Conservation (phyloP, 192 early-diverging fungal genomes). For the Geranomyces michiganensis region DNA sequence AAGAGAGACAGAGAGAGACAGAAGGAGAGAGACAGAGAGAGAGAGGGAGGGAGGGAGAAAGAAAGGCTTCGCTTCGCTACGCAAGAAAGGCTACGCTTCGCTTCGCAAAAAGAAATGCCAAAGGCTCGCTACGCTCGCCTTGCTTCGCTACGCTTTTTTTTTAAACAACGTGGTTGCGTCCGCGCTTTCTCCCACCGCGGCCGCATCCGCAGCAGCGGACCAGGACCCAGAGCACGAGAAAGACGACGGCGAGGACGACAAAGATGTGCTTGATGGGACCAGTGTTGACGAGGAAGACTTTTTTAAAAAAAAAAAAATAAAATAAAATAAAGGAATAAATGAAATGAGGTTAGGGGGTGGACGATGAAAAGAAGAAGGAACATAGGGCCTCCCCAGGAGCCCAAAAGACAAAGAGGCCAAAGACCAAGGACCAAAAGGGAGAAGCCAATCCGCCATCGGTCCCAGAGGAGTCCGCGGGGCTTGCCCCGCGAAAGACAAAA, state of each 20-base stretch:
- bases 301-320: neutral
- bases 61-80: neutral
- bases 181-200: neutral
- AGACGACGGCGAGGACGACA: slow-evolving; percentile 10
- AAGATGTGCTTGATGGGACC: slow-evolving; percentile 17
- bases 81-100: neutral
- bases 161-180: neutral
- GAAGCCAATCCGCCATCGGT: too few species aligned
- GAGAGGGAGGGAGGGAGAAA: neutral
- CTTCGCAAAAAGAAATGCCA: neutral
- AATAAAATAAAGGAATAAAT: neutral
- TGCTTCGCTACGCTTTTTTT: neutral
- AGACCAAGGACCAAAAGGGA: too few species aligned
- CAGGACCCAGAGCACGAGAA: slow-evolving; percentile 1
- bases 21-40: neutral
- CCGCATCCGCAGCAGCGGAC: neutral
- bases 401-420: too few species aligned
- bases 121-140: neutral
- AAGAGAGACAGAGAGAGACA: neutral
- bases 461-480: too few species aligned
- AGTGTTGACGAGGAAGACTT: slow-evolving; percentile 10
- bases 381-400: neutral
- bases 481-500: too few species aligned
- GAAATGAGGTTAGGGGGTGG: neutral
- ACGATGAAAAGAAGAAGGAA: neutral